Evolutionary conservation across 768 basidiomycete genomes (phyloP), one percentile per base, ranked within the genome.

Genomic region (Lactarius sp.): DNA sequence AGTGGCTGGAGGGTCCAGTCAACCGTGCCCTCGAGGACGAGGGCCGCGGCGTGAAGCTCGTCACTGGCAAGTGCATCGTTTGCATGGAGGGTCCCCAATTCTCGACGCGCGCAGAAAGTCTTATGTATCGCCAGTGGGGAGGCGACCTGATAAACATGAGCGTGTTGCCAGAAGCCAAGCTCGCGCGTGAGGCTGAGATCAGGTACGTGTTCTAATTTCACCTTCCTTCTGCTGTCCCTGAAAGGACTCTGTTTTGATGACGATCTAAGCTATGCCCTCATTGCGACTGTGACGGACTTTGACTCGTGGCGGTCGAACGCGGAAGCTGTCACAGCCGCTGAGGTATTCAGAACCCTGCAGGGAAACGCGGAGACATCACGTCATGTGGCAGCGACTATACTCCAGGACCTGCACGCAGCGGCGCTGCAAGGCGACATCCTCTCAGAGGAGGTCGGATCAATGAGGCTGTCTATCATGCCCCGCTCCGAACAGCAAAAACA

Each of bases 61-160:
- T 94, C 74, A 85, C 83, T 56, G 88, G 84, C 34, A 94, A 88
- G 79, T 88, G 86, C 20, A 84, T 98, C 61, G 88, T 98, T 53
- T 94, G 92, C 72, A 98, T 98, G 93, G 94, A 98, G 73, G 95
- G 95, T 54, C 91, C 91, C 37, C 94, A 94, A 75, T 99, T 99
- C 80, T 96, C 94, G 60, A 99, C 96, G n/a, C 79, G 96, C 42
- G 96, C 96, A 18, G 96, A 99, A 82, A 94, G 92, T 71, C 70
- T 83, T 70, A 94, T 97, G 94, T 97, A 98, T 74, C 81, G 94
- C 22, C 80, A 81, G 52, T 95, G 92, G 90, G 96, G 96, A 9
- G 92, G 85, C 6, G 92, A 96, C 74, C 77, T 96, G 71, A 95
- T 96, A 76, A 95, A 98, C 75, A 99, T 99, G 96, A 96, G 91